phyloP scores from a whole-genome alignment of 2,329 filamentous ascomycete genomes.

The Plenodomus lindquistii region DNA sequence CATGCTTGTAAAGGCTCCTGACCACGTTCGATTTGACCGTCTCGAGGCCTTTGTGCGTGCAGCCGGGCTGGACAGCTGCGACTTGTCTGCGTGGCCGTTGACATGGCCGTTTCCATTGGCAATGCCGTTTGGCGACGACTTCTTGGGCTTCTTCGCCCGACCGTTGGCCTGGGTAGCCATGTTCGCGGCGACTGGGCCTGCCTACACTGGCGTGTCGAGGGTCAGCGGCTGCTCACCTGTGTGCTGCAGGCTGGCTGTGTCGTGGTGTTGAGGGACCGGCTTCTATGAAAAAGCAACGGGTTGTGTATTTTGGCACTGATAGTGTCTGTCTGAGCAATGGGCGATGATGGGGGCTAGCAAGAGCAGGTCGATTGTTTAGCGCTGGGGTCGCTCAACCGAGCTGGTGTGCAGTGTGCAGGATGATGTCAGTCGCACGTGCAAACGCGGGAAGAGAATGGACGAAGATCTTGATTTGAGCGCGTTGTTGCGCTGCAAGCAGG shows the following conservation, averaged over 20 bases:
- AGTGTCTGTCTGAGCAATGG: conserved; percentile 14
- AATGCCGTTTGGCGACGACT: conserved; percentile 28
- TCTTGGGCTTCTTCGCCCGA: conserved; percentile 42
- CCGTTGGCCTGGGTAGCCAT: conserved; percentile 46
- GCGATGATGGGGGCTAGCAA: conserved; percentile 12
- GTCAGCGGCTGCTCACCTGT: not conserved
- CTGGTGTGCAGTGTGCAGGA: conserved; percentile 10
- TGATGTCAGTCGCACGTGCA: conserved; percentile 37
- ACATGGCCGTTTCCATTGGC: conserved; percentile 30
- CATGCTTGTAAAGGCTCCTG: conserved; percentile 37
- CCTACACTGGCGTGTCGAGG: conserved; percentile 1
- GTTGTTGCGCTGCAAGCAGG: not conserved
- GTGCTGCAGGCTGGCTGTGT: not conserved
- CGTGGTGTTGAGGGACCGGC: not conserved
- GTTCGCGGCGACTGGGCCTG: conserved; percentile 16
- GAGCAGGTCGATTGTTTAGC: conserved; percentile 13
- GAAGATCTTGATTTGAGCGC: conserved; percentile 15
- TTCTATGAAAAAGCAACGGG: not conserved
- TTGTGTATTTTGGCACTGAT: not conserved
- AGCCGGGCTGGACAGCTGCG: conserved; percentile 23
- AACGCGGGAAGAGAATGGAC: conserved; percentile 18
- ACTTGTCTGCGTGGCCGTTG: conserved; percentile 35
- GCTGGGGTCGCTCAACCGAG: conserved; percentile 21
- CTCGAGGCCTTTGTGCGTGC: conserved; percentile 15
- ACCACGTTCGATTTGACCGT: conserved; percentile 26